phyloP scores from a whole-genome alignment of 805 yeast genomes.

The Starmerella potacharoeniae region DNA sequence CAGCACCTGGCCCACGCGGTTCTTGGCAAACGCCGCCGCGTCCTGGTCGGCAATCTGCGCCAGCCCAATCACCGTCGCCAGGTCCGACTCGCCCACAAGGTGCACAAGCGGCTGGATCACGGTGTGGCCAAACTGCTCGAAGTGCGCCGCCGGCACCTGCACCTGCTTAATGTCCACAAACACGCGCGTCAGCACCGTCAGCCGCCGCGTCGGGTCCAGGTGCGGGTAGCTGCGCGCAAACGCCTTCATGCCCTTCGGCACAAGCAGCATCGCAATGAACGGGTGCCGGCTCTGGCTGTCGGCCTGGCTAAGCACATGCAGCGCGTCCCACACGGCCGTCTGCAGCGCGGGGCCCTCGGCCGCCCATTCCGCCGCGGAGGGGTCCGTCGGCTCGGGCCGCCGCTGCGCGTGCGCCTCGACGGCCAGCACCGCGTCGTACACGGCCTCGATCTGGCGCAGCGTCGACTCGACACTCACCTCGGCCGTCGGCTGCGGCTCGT shows the following conservation, averaged over 20 bases:
- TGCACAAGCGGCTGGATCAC: constrained; percentile 76
- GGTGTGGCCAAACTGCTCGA: constrained; percentile 54
- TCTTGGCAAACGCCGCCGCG: constrained; percentile 42
- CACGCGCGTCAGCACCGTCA: constrained; percentile 63
- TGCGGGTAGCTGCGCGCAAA: constrained; percentile 83
- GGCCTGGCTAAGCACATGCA: constrained; percentile 39
- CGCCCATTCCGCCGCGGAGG: constrained; percentile 28
- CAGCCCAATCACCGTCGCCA: constrained; percentile 66
- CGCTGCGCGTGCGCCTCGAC: constrained; percentile 68
- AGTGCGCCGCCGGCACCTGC: constrained; percentile 41
- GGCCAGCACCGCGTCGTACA: constrained; percentile 63
- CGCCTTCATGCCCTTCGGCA: constrained; percentile 78
- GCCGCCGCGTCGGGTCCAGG: constrained; percentile 60
- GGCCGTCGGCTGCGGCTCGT: constrained; percentile 23
- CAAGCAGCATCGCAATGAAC: constrained; percentile 69
- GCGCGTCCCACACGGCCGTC: constrained; percentile 57
- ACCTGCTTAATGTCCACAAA: constrained; percentile 72
- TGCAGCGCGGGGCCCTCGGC: constrained; percentile 24
- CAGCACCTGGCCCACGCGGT: constrained; percentile 72
- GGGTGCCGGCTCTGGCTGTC: constrained; percentile 40
- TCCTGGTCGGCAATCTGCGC: constrained; percentile 62
- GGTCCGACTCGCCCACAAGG: constrained; percentile 68
- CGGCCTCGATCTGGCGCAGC: constrained; percentile 62
- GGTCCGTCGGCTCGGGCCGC: constrained; percentile 32
- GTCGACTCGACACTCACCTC: constrained; percentile 35